Base-by-base conservation (phyloP, 805 yeast genomes). In the Candida fluviatilis region DNA sequence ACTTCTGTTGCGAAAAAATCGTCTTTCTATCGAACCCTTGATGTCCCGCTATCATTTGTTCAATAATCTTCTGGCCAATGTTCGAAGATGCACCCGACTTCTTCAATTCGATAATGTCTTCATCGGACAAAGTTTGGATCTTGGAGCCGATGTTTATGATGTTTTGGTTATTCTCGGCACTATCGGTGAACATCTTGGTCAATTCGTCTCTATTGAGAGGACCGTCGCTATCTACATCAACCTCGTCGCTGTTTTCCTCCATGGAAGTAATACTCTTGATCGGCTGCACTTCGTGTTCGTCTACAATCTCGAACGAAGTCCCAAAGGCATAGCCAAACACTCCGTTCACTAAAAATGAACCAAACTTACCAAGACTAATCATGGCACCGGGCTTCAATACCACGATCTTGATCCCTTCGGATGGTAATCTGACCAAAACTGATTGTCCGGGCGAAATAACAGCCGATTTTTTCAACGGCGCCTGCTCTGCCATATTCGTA, bases 1-100 rank as follows among this genome's bases (percentile, higher is more conserved):
- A 93, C 64, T 93, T 93, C 49, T 85, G 95, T 59, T 93, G 96
- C 2, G 96, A 87, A 54, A 75, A 87, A 19, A 80, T 67, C 4
- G 98, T 93, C 60, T 93, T 93, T 57, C 86, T 82, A 49, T 86
- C 87, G 55, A 93, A 93, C 7, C 86, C 84, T 26, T 73, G 83
- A 61, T 93, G 98, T 10, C 90, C 79, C 43, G 80, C 82, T 43
- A 89, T 82, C 62, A 93, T 85, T 48, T 76, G 78, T 45, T 83
- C 83, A 40, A 91, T 89, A 49, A 93, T 83, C 33, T 79, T 80
- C 50, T 81, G 83, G 17, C 95, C 95, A 18, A 75, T 68, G 28
- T 69, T 73, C 2, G 76, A 69, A 10, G 77, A 71, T n/a, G 74
- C 71, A 4, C 87, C 85, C 21, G 81, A 71, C 47, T 75, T 73